phyloP scores from a whole-genome alignment of 371 early-diverging fungal genomes.

The Thermomucor indicae-seudaticae region DNA sequence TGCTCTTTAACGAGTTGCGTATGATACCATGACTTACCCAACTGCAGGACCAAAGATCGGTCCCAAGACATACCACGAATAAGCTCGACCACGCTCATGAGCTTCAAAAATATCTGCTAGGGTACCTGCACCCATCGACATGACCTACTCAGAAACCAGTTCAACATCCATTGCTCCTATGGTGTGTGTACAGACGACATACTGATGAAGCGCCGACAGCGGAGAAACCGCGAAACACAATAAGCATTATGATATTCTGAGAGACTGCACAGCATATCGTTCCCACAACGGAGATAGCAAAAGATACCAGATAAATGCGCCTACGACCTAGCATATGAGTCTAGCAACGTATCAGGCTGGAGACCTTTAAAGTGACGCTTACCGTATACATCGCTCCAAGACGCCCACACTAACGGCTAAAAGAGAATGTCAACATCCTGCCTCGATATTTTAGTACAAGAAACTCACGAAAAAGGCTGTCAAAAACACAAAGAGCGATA shows the following conservation, averaged over 20 bases:
- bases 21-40: constrained; percentile 3
- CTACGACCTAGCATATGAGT: constrained; percentile 22
- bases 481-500: constrained; percentile 25
- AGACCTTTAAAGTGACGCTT: background rate
- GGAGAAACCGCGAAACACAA: constrained; percentile 22
- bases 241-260: constrained; percentile 19
- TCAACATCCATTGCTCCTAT: background rate
- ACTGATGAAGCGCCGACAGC: constrained; percentile 23
- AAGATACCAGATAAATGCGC: constrained; percentile 20
- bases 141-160: constrained; percentile 12
- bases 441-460: background rate
- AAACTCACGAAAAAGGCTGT: constrained; percentile 20
- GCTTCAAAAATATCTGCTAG: constrained; percentile 43
- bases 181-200: background rate
- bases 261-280: constrained; percentile 27
- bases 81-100: constrained; percentile 39
- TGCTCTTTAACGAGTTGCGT: constrained; percentile 20
- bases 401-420: constrained; percentile 27
- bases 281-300: constrained; percentile 20
- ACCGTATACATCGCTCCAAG: constrained; percentile 5
- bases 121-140: constrained; percentile 51
- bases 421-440: background rate
- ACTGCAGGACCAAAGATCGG: constrained; percentile 26
- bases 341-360: background rate
- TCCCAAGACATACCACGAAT: constrained; percentile 36